These are phyloP conservation scores for Ophiostoma pallidulum DNA, from an alignment of 2,329 filamentous ascomycete genomes.

Conservation along the genomic window DNA sequence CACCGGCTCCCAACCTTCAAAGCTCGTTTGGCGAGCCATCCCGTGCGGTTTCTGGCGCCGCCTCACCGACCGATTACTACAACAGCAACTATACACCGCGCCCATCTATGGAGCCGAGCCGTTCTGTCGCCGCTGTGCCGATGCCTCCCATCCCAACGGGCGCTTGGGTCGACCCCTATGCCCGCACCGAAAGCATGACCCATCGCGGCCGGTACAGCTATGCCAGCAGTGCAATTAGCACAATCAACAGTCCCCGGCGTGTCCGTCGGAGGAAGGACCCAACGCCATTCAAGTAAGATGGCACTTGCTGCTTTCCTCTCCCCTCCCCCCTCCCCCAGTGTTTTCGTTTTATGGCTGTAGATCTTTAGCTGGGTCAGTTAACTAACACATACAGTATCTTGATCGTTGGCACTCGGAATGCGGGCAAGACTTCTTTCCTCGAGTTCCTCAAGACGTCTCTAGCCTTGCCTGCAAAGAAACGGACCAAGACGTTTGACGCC, in stretches of 20 bases:
- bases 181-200: constrained; percentile 87
- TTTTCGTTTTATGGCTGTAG: constrained; percentile 18
- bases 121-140: constrained; percentile 34
- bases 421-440: constrained; percentile 94
- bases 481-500: constrained; percentile 44
- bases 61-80: constrained; percentile 11
- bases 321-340: too few relatives aligned
- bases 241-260: constrained; percentile 84
- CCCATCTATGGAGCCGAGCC: constrained; percentile 45
- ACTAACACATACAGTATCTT: constrained; percentile 54
- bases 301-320: too few relatives aligned
- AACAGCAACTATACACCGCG: constrained; percentile 27
- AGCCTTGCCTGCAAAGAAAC: constrained; percentile 72
- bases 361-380: constrained; percentile 1
- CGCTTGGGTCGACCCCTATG: constrained; percentile 64
- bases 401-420: constrained; percentile 75
- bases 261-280: constrained; percentile 93
- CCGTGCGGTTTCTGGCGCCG: constrained; percentile 29
- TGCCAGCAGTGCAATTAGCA: constrained; percentile 81
- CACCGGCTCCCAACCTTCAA: constrained; percentile 35
- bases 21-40: constrained; percentile 44
- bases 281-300: constrained; percentile 97
- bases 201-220: constrained; percentile 95
- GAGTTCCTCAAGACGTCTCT: constrained; percentile 87
- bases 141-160: constrained; percentile 52